Conservation (phyloP, 2,329 filamentous ascomycete genomes). For the Rhexocercosporidium sp. region DNA sequence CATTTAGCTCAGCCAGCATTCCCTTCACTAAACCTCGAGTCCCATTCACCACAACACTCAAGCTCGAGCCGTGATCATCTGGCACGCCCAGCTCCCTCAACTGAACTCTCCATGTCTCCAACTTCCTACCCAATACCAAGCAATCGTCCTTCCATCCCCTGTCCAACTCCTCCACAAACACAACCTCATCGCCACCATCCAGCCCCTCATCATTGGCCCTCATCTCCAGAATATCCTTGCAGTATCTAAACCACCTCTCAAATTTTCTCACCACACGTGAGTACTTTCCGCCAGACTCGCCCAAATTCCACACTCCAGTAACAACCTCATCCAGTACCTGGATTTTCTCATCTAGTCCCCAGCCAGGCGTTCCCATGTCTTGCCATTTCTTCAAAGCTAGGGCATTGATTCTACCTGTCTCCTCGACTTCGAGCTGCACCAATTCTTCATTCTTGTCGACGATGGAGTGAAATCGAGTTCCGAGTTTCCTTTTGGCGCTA, state of each 20-base stretch:
- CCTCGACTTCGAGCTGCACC: slow-evolving; percentile 47
- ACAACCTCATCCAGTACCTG: slow-evolving; percentile 62
- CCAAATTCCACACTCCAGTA: slow-evolving; percentile 61
- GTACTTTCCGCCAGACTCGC: slow-evolving; percentile 61
- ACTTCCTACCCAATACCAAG: slow-evolving; percentile 54
- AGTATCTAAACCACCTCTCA: slow-evolving; percentile 61
- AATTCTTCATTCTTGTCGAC: slow-evolving; percentile 49
- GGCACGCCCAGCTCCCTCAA: slow-evolving; percentile 52
- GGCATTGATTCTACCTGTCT: slow-evolving; percentile 57
- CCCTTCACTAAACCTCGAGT: slow-evolving; percentile 56
- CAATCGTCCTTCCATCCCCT: slow-evolving; percentile 64
- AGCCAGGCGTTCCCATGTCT: slow-evolving; percentile 39
- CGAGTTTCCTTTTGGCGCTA: slow-evolving; percentile 58
- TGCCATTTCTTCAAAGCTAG: slow-evolving; percentile 58
- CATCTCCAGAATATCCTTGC: slow-evolving; percentile 53
- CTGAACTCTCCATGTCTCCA: slow-evolving; percentile 59
- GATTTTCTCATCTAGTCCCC: slow-evolving; percentile 58
- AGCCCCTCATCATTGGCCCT: slow-evolving; percentile 43
- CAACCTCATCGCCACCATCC: slow-evolving; percentile 44
- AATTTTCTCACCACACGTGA: slow-evolving; percentile 60
- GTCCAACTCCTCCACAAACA: slow-evolving; percentile 62
- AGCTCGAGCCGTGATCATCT: slow-evolving; percentile 43
- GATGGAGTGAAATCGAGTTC: slow-evolving; percentile 48
- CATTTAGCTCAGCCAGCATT: slow-evolving; percentile 66
- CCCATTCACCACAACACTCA: slow-evolving; percentile 54